Evolutionary conservation across 2,329 filamentous ascomycete species (phyloP).

Genomic region (Nothopassalora personata): DNA sequence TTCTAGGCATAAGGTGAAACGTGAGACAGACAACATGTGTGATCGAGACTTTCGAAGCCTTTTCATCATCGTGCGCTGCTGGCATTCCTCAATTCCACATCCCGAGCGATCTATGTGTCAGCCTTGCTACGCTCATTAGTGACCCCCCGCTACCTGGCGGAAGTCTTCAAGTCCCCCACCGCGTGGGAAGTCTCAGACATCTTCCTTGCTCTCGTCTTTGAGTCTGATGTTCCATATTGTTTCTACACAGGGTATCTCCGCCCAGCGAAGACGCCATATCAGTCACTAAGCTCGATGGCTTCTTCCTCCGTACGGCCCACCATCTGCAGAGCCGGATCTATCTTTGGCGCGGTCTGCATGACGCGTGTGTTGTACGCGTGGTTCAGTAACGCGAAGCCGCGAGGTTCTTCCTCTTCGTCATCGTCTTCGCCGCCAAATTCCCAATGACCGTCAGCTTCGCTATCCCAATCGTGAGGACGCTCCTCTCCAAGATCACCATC

Average conservation of each 20-base stretch:
- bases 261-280: conserved; percentile 1
- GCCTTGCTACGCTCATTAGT: not conserved
- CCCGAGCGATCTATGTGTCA: not conserved
- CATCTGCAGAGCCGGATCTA: conserved; percentile 17
- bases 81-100: not conserved
- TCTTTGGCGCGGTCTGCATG: not conserved
- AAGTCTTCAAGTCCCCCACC: not conserved
- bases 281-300: conserved; percentile 28
- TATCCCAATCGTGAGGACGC: conserved; percentile 2
- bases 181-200: not conserved
- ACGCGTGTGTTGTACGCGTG: conserved; percentile 4
- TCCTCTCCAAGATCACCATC: conserved; percentile 4
- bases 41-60: not conserved
- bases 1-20: not conserved
- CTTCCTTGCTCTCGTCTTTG: not conserved
- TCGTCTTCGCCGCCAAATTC: conserved; percentile 12
- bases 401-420: not conserved
- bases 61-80: not conserved
- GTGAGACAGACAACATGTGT: not conserved
- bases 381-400: not conserved
- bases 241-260: not conserved
- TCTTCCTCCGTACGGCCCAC: conserved; percentile 18
- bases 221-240: not conserved
- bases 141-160: not conserved
- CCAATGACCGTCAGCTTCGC: conserved; percentile 1